A percentile compares a stretch with the other conserved stretches of the same genome.
phyloP scores from a whole-genome alignment of 179 eudicot species.

The Nepenthes alata region DNA sequence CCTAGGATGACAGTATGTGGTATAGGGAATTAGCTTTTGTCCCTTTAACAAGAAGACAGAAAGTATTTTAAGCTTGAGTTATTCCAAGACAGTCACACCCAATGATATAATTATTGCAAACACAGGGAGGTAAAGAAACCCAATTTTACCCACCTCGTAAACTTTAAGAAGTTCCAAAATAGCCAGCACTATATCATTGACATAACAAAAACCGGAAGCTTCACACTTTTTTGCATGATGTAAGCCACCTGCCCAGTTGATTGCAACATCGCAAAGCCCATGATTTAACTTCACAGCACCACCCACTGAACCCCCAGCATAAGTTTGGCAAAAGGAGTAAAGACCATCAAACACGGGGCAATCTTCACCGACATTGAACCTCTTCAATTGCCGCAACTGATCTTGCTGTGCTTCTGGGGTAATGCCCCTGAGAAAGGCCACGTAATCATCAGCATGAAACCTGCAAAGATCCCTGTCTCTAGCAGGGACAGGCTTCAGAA shows the following conservation, averaged over 20 bases:
- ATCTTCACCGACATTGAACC: conserved; percentile 67
- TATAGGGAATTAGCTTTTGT: too few relatives aligned
- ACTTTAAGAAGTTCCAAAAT: conserved; percentile 59
- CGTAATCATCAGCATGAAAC: conserved; percentile 59
- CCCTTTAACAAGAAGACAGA: too few relatives aligned
- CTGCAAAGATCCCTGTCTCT: conserved; percentile 54
- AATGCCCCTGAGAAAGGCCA: conserved; percentile 40
- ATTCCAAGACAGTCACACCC: too few relatives aligned
- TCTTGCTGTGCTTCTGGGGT: conserved; percentile 60
- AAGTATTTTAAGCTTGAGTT: too few relatives aligned
- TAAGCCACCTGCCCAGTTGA: conserved; percentile 67
- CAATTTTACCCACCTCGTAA: conserved; percentile 35
- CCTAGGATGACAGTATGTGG: too few relatives aligned
- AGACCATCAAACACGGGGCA: conserved; percentile 63
- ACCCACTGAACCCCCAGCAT: conserved; percentile 66
- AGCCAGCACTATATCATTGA: conserved; percentile 57
- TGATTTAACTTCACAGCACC: conserved; percentile 61
- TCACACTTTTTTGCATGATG: conserved; percentile 68
- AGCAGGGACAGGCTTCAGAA: conserved; percentile 55
- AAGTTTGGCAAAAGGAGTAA: conserved; percentile 57
- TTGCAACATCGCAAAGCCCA: conserved; percentile 50
- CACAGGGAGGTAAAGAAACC: not conserved
- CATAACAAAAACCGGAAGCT: conserved; percentile 71
- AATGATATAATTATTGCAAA: not conserved
- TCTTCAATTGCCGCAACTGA: conserved; percentile 46